Evolutionary conservation across 2,329 filamentous ascomycete species (phyloP).

Genomic region (Didymella keratinophila): DNA sequence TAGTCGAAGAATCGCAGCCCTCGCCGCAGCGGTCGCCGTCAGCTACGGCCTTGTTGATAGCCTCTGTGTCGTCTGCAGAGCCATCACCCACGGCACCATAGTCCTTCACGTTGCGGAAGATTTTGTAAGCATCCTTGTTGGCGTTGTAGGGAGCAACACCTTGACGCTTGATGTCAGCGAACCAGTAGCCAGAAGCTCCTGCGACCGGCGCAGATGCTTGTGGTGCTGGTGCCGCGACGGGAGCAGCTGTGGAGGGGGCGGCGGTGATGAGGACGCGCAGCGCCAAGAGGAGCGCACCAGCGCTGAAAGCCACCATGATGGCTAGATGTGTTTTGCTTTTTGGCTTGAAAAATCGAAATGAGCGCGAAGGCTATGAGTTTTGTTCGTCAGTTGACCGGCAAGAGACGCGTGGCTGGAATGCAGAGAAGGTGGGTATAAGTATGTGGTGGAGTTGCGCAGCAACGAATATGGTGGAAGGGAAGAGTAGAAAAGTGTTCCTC

Average conservation of each 20-base stretch:
- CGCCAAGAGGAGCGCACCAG: conserved; percentile 48
- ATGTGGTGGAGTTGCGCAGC: conserved; percentile 29
- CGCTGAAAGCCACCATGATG: conserved; percentile 51
- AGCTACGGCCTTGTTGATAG: conserved; percentile 84
- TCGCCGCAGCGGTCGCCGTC: conserved; percentile 80
- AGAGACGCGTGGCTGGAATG: conserved; percentile 31
- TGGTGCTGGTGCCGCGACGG: conserved; percentile 31
- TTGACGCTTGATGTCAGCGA: conserved; percentile 72
- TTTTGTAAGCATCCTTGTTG: conserved; percentile 65
- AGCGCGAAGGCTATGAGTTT: conserved; percentile 31
- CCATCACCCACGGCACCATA: conserved; percentile 64
- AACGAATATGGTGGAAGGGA: conserved; percentile 27
- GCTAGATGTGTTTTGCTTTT: conserved; percentile 31
- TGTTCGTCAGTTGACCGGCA: conserved; percentile 42
- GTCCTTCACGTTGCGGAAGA: conserved; percentile 60
- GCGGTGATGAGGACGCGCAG: conserved; percentile 48
- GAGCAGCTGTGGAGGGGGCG: conserved; percentile 39
- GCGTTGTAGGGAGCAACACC: conserved; percentile 71
- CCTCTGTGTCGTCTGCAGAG: conserved; percentile 80
- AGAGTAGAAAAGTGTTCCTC: conserved; percentile 27
- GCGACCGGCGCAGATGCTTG: conserved; percentile 31
- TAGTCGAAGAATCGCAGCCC: conserved; percentile 83
- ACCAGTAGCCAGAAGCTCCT: conserved; percentile 67
- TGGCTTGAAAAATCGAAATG: conserved; percentile 25
- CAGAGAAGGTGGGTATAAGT: conserved; percentile 18